Base-by-base conservation (phyloP, 768 basidiomycete genomes). In the Clitopilus hobsonii region DNA sequence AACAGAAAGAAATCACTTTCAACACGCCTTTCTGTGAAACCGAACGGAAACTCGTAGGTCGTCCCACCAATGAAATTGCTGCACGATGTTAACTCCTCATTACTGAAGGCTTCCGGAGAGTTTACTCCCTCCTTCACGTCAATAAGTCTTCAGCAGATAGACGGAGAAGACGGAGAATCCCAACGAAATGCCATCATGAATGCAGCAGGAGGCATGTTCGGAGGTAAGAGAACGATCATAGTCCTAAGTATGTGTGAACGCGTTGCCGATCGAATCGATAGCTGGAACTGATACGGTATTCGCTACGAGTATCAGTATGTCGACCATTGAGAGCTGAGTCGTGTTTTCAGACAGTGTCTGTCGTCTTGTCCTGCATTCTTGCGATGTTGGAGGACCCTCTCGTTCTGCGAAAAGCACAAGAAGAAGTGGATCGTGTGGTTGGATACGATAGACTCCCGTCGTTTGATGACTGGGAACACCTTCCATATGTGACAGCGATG, bases 1-100 rank as follows among this genome's bases (percentile, higher is more conserved):
- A 65, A 29, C 58, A 69, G 4, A 68, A 71, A 38, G 56, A 69
- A 6, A 63, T 68, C 26, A 71, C 78, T 61, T 63, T 69, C 11
- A 67, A 75, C 13, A 55, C 65, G 11, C 78, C 78, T 0, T 81
- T 36, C 10, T 11, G 64, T 52, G 48, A 49, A 49, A 6, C 48
- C 16, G 22, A 23, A 49, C 13, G 48, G 48, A 36, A n/a, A 11
- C 13, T 36, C 8, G 32, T 36, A 36, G 13, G 32, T 11, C 2
- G n/a, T n/a, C n/a, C n/a, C n/a, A n/a, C n/a, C n/a, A n/a, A n/a
- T n/a, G n/a, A n/a, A n/a, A n/a, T n/a, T n/a, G n/a, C n/a, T n/a
- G n/a, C n/a, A n/a, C n/a, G n/a, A n/a, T 11, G 13, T 36, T 2
- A 14, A 14, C 32, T 4, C 32, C 32, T 10, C n/a, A n/a, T 36